Conservation (phyloP, 139 green algal species). For the Mesotaenium endlicherianum region DNA sequence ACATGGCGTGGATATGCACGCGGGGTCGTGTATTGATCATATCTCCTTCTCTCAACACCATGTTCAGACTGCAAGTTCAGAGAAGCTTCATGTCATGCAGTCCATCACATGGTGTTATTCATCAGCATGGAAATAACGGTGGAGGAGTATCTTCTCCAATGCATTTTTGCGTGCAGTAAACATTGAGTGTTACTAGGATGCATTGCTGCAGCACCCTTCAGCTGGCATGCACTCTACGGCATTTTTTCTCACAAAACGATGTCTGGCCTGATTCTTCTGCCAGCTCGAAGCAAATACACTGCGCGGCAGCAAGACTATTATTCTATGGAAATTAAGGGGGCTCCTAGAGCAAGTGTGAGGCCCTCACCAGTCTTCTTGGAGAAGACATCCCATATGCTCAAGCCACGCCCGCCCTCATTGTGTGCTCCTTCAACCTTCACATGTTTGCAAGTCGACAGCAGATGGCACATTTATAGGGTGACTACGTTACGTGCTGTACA, state of each 20-base stretch:
- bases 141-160: too few species aligned
- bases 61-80: too few species aligned
- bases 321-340: too few species aligned
- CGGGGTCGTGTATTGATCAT: not conserved
- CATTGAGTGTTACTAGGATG: not conserved
- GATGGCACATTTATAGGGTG: not conserved
- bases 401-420: constrained; percentile 26
- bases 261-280: not conserved
- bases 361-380: constrained; percentile 27
- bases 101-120: too few species aligned
- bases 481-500: too few species aligned
- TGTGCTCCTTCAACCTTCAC: constrained; percentile 30
- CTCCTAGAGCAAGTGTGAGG: not conserved
- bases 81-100: too few species aligned
- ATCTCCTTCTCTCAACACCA: not conserved
- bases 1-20: not conserved
- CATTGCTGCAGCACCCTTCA: not conserved
- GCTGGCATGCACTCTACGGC: not conserved
- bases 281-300: too few species aligned
- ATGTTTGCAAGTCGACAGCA: not conserved
- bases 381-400: constrained; percentile 46
- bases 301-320: too few species aligned
- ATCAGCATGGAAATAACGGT: too few species aligned
- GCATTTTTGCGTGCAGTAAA: too few species aligned
- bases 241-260: not conserved